Percentiles rank a stretch among this genome's conserved stretches.
Evolutionary conservation across 768 basidiomycete species (phyloP).

Genomic region (Candolleomyces efflorescens): DNA sequence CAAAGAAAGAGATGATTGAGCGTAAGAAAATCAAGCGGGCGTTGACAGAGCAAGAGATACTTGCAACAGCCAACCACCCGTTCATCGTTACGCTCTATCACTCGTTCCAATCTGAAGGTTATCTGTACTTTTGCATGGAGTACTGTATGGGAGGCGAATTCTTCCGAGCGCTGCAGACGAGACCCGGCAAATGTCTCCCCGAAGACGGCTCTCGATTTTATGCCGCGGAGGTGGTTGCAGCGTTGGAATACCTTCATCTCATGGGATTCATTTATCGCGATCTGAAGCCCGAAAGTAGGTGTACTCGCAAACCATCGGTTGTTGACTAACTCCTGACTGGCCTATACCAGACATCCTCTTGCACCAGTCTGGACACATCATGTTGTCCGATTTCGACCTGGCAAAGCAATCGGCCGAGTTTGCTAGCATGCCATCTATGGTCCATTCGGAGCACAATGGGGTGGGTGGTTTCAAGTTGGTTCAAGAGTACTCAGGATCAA

Average conservation of each 20-base stretch:
- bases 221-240: slow-evolving; percentile 96
- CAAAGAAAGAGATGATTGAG: slow-evolving; percentile 99
- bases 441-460: slow-evolving; percentile 87
- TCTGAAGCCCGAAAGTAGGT: slow-evolving; percentile 98
- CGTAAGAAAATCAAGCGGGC: slow-evolving; percentile 99
- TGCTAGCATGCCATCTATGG: slow-evolving; percentile 81
- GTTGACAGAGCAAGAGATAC: slow-evolving; percentile 96
- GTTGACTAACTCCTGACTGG: slow-evolving; percentile 6
- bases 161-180: slow-evolving; percentile 93
- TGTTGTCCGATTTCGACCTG: slow-evolving; percentile 99
- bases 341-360: slow-evolving; percentile 79
- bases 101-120: slow-evolving; percentile 97
- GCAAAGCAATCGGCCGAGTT: slow-evolving; percentile 92
- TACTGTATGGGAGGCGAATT: slow-evolving; percentile 99
- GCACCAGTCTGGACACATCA: slow-evolving; percentile 98
- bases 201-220: slow-evolving; percentile 98
- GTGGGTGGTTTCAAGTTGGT: slow-evolving; percentile 41
- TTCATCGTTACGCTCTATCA: slow-evolving; percentile 99
- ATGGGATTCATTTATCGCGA: slow-evolving; percentile 99
- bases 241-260: slow-evolving; percentile 96
- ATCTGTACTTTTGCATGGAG: slow-evolving; percentile 99
- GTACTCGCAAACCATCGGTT: slow-evolving; percentile 13
- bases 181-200: slow-evolving; percentile 93
- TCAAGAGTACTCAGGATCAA: slow-evolving; percentile 7
- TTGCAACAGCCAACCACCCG: slow-evolving; percentile 97